A percentile compares a stretch with the other conserved stretches of the same genome.
Evolutionary conservation across 2,329 filamentous ascomycete species (phyloP).

Genomic region (Plenodomus tracheiphilus): DNA sequence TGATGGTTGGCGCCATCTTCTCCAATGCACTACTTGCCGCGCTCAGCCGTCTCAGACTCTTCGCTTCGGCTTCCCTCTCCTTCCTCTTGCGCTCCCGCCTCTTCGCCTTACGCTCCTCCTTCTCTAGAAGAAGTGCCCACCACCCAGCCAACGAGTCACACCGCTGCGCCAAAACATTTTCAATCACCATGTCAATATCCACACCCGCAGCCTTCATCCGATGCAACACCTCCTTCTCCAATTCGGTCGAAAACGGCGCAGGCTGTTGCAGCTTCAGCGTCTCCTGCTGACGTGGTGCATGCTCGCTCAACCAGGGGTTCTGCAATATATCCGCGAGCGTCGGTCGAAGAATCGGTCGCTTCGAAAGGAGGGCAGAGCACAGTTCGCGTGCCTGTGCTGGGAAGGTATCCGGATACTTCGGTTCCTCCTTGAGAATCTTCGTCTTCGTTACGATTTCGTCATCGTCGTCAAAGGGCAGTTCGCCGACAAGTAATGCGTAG

Average conservation of each 20-base stretch:
- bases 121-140: slow-evolving; percentile 94
- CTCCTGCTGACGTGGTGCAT: slow-evolving; percentile 84
- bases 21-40: slow-evolving; percentile 87
- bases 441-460: slow-evolving; percentile 84
- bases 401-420: slow-evolving; percentile 79
- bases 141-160: slow-evolving; percentile 91
- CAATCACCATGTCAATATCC: slow-evolving; percentile 90
- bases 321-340: slow-evolving; percentile 81
- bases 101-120: slow-evolving; percentile 84
- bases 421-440: slow-evolving; percentile 83
- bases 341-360: slow-evolving; percentile 82
- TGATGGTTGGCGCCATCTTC: slow-evolving; percentile 73
- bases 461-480: slow-evolving; percentile 95
- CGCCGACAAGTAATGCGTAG: slow-evolving; percentile 79
- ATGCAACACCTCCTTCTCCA: slow-evolving; percentile 90
- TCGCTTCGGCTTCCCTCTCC: slow-evolving; percentile 80
- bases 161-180: slow-evolving; percentile 86
- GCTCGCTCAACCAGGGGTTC: slow-evolving; percentile 84
- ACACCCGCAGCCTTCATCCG: slow-evolving; percentile 93
- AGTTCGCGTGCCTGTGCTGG: slow-evolving; percentile 76
- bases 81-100: slow-evolving; percentile 80
- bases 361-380: slow-evolving; percentile 81
- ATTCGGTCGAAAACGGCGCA: slow-evolving; percentile 77
- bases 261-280: slow-evolving; percentile 83
- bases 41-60: slow-evolving; percentile 79